Evolutionary conservation across 1,284 basidiomycete species (phyloP), one percentile per base, ranked within the genome.

Genomic region (Puccinia horiana): DNA sequence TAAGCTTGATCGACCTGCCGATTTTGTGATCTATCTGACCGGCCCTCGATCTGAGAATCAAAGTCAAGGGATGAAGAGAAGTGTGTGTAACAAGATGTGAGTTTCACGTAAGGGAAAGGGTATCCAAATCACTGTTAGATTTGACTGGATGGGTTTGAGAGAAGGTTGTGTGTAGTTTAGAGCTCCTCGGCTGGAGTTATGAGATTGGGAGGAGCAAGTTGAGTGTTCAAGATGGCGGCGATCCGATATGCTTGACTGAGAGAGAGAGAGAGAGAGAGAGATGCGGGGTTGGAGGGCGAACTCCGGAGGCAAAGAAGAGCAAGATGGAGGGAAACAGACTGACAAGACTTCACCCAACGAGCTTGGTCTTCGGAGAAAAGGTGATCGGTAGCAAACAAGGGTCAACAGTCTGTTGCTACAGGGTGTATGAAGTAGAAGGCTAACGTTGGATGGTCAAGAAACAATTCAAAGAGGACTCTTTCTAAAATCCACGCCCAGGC

Each of bases 1-100:
- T 93, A 83, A 91, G 35, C 63, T 65, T 78, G 42, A 78, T 44
- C 26, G 63, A 78, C 18, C 26, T 37, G 11, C 63, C 63, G n/a
- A 76, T 42, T 12, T 37, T 61, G 29, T 63, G 37, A 63, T 76
- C 35, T 8, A 63, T 58, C 20, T 76, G 75, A 23, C 16, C 26
- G 11, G 75, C 75, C n/a, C 75, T 61, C n/a, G 40, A 61, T 58
- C 75, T 76, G 56, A 63, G 32, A n/a, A 47, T 20, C 3, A 65
- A 40, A n/a, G 4, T 65, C 9, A 65, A 65, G 37, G 61, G 37
- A 65, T n/a, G 52, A 54, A n/a, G n/a, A n/a, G n/a, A n/a, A n/a
- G n/a, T n/a, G n/a, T 8, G 49, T 52, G 49, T 52, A 52, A 47
- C 49, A 52, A 52, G 49, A 47, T 47, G 44, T 47, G 52, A 16